Evolutionary conservation across 2,329 filamentous ascomycete genomes (phyloP).

Genomic region (Rhynchosporium graminicola): DNA sequence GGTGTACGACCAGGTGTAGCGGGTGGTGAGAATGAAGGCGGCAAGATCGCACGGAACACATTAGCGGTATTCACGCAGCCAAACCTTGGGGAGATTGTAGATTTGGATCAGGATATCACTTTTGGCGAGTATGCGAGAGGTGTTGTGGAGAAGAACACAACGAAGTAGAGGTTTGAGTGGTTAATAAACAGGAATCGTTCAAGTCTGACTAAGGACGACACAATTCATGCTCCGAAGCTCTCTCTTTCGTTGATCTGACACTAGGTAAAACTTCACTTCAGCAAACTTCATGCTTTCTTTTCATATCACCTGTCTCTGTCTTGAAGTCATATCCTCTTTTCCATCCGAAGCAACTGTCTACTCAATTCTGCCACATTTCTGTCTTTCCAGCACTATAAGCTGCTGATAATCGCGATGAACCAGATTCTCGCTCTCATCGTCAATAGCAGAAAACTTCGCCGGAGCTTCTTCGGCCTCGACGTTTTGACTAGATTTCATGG

Average conservation of each 20-base stretch:
- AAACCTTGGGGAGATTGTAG: constrained; percentile 79
- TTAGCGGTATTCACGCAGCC: constrained; percentile 97
- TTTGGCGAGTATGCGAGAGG: constrained; percentile 72
- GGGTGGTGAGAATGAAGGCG: constrained; percentile 44
- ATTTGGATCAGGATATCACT: constrained; percentile 63
- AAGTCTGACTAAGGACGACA: too few relatives aligned
- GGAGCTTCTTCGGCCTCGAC: constrained; percentile 23
- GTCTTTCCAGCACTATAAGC: neutral
- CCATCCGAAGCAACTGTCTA: neutral
- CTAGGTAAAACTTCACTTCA: neutral
- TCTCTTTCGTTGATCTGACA: too few relatives aligned
- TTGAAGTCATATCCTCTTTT: neutral
- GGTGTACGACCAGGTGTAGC: constrained; percentile 62
- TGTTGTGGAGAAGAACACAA: constrained; percentile 42
- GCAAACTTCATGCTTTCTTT: neutral
- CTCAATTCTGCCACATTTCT: neutral
- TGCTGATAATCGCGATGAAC: constrained; percentile 8
- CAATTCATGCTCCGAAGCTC: too few relatives aligned
- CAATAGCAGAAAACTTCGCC: neutral
- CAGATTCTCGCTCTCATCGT: constrained; percentile 3
- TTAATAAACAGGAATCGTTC: too few relatives aligned
- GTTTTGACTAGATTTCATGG: constrained; percentile 19
- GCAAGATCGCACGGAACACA: constrained; percentile 75
- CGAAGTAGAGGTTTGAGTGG: constrained; percentile 28
- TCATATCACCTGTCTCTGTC: neutral